Conservation (phyloP, 2,329 filamentous ascomycete species). For the Onygena corvina region DNA sequence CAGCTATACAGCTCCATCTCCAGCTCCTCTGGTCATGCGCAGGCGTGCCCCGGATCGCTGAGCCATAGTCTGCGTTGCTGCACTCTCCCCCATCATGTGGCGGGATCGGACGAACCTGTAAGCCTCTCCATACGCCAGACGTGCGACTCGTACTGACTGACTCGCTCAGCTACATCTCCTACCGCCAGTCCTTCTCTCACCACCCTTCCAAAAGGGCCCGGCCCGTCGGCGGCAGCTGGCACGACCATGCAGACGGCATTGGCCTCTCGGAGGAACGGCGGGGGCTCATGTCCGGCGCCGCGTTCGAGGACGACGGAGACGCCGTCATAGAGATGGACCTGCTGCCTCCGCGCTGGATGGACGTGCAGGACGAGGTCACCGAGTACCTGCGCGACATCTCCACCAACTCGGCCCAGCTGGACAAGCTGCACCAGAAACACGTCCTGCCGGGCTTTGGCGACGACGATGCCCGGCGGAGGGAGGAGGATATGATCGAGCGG, state of each 20-base stretch:
- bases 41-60: constrained; percentile 2
- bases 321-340: constrained; percentile 97
- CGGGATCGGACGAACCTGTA: constrained; percentile 98
- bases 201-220: constrained; percentile 78
- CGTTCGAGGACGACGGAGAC: constrained; percentile 64
- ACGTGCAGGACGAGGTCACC: constrained; percentile 84
- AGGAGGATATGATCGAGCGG: constrained; percentile 81
- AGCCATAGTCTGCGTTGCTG: constrained; percentile 1
- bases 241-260: constrained; percentile 48
- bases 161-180: constrained; percentile 78
- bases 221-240: constrained; percentile 46
- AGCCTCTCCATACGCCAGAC: constrained; percentile 21
- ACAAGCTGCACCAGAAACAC: constrained; percentile 93
- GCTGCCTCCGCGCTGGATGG: constrained; percentile 87
- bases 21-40: constrained; percentile 2
- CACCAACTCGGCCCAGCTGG: constrained; percentile 68
- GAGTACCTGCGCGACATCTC: constrained; percentile 71
- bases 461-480: constrained; percentile 71
- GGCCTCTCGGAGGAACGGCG: constrained; percentile 58
- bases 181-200: constrained; percentile 95
- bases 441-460: constrained; percentile 94
- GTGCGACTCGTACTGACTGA: constrained; percentile 10
- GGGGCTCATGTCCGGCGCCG: constrained; percentile 72
- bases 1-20: no score
- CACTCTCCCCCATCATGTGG: constrained; percentile 59